phyloP scores from a whole-genome alignment of 2,329 filamentous ascomycete genomes.

The Zasmidium cellare region DNA sequence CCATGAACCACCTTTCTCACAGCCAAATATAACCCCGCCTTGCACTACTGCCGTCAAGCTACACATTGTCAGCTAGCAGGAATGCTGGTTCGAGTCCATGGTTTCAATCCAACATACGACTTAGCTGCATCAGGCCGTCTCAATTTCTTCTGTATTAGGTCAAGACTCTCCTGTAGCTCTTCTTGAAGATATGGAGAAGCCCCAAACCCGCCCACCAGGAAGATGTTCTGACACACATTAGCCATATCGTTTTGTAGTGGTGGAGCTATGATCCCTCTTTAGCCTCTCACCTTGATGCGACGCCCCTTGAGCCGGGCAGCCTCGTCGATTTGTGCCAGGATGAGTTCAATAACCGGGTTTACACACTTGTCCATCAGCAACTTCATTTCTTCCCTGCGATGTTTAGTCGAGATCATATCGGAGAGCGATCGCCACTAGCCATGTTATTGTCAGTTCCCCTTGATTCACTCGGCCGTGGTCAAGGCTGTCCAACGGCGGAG shows the following conservation, averaged over 20 bases:
- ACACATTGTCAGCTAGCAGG: too few species aligned
- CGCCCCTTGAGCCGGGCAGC: too few species aligned
- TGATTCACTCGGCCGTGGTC: not conserved
- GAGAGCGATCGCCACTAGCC: not conserved
- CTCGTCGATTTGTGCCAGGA: too few species aligned
- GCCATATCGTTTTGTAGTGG: not conserved
- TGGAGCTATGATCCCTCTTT: not conserved
- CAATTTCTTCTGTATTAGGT: not conserved
- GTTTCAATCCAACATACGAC: not conserved
- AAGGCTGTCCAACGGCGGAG: not conserved
- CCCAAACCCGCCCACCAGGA: slow-evolving; percentile 3
- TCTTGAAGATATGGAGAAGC: slow-evolving; percentile 6
- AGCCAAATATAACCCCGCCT: slow-evolving; percentile 1
- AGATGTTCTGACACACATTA: not conserved
- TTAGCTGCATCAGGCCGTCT: slow-evolving; percentile 1
- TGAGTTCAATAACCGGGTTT: not conserved
- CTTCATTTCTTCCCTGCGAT: not conserved
- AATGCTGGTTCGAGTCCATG: too few species aligned
- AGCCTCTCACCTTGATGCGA: too few species aligned
- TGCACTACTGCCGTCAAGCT: slow-evolving; percentile 5
- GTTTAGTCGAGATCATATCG: not conserved
- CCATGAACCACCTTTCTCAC: not conserved
- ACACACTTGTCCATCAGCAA: not conserved
- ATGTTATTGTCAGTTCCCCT: slow-evolving; percentile 1
- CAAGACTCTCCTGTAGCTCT: not conserved